Evolutionary conservation across 257 asterid species (phyloP).

Genomic region (Solanum piurae): DNA sequence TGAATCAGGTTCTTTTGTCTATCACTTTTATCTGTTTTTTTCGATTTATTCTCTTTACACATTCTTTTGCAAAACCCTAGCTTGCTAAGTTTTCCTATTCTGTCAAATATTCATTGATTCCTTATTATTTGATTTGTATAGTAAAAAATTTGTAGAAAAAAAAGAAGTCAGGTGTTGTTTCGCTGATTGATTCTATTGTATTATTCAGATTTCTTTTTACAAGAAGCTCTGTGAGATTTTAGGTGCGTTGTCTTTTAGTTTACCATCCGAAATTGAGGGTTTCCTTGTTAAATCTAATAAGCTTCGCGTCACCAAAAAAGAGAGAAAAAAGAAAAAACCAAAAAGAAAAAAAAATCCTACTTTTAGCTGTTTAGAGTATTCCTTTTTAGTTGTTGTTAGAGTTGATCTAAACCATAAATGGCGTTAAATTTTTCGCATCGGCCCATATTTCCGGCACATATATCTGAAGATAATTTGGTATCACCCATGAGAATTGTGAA

Average conservation of each 20-base stretch:
- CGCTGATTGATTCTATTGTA: constrained; percentile 1
- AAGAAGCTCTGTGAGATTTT: constrained; percentile 75
- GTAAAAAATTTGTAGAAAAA: background rate
- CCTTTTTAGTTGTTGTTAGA: constrained; percentile 2
- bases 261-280: constrained; percentile 83
- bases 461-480: constrained; percentile 50
- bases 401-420: constrained; percentile 26
- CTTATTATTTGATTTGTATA: constrained; percentile 13
- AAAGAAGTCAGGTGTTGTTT: constrained; percentile 2
- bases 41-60: background rate
- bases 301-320: background rate
- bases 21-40: background rate
- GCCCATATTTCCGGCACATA: constrained; percentile 40
- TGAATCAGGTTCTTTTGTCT: background rate
- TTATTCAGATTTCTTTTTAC: constrained; percentile 13
- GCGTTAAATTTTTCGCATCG: constrained; percentile 80
- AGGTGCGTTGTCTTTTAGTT: constrained; percentile 80
- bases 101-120: constrained; percentile 24
- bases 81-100: background rate
- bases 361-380: background rate
- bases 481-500: constrained; percentile 56
- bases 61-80: constrained; percentile 16
- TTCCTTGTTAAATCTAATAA: constrained; percentile 37
- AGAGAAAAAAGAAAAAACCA: background rate
- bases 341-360: background rate